Evolutionary conservation across 139 green algal genomes (phyloP).

Genomic region (Desmodesmus armatus): DNA sequence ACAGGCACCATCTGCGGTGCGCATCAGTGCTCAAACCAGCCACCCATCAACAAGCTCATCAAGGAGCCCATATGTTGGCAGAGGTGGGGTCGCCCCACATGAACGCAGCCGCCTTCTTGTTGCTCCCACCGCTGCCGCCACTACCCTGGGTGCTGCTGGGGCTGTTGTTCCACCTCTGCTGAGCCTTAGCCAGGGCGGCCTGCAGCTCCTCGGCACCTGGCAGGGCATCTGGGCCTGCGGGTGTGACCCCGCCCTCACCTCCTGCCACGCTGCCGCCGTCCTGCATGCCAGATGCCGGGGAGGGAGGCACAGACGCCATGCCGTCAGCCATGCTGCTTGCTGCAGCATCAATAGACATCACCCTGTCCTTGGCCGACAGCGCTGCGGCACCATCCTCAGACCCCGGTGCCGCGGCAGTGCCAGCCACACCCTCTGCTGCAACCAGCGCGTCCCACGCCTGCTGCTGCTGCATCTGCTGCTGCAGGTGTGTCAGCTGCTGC

Average conservation of each 20-base stretch:
- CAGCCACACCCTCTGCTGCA: neutral
- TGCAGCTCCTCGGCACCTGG: neutral
- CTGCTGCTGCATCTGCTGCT: conserved; percentile 21
- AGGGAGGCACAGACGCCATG: neutral
- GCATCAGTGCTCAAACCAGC: neutral
- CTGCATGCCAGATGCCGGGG: neutral
- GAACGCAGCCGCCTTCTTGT: neutral
- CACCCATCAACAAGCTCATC: neutral
- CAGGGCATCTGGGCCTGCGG: neutral
- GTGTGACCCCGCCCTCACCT: neutral
- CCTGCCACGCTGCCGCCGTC: neutral
- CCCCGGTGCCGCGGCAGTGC: neutral
- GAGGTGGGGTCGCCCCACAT: conserved; percentile 16
- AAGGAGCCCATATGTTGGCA: neutral
- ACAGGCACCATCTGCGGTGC: neutral
- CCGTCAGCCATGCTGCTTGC: neutral
- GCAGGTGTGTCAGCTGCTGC: neutral
- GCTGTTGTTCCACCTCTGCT: too few relatives aligned
- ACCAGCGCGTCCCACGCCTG: neutral
- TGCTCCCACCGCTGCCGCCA: neutral
- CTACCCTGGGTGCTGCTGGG: neutral
- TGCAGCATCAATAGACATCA: neutral
- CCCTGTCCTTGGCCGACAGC: too few relatives aligned
- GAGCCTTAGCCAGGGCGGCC: too few relatives aligned
- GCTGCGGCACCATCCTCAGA: neutral